phyloP scores from a whole-genome alignment of 2,329 filamentous ascomycete genomes.

The Epichloe aotearoae region DNA sequence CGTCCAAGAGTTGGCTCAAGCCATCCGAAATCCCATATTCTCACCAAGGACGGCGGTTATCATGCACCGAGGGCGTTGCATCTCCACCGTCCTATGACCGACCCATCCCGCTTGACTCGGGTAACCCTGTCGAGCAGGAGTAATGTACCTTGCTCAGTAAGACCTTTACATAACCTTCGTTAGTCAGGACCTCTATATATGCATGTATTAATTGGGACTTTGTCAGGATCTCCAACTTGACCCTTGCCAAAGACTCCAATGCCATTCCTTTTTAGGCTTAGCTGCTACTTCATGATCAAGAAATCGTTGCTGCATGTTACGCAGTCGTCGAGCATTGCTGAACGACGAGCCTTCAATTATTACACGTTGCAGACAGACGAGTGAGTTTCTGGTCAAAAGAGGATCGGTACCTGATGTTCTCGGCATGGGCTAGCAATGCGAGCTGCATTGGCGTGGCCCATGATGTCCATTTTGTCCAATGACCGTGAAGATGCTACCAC shows the following conservation, averaged over 20 bases:
- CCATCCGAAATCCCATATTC: neutral
- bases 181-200: too few relatives aligned
- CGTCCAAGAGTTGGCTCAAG: neutral
- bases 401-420: neutral
- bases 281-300: neutral
- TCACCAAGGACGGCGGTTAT: neutral
- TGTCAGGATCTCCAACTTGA: too few relatives aligned
- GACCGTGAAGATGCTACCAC: constrained; percentile 3
- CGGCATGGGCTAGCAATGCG: neutral
- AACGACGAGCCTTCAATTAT: neutral
- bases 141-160: too few relatives aligned
- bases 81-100: neutral
- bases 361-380: neutral
- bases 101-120: neutral
- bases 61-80: neutral
- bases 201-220: too few relatives aligned
- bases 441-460: constrained; percentile 5
- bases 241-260: too few relatives aligned
- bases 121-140: too few relatives aligned
- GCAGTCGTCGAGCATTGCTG: neutral
- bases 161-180: too few relatives aligned
- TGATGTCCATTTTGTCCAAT: constrained; percentile 1
- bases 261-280: too few relatives aligned
- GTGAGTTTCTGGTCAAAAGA: neutral
- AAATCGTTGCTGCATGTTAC: neutral